Base-by-base conservation (phyloP, 805 yeast species). In the Wickerhamomyces bisporus region DNA sequence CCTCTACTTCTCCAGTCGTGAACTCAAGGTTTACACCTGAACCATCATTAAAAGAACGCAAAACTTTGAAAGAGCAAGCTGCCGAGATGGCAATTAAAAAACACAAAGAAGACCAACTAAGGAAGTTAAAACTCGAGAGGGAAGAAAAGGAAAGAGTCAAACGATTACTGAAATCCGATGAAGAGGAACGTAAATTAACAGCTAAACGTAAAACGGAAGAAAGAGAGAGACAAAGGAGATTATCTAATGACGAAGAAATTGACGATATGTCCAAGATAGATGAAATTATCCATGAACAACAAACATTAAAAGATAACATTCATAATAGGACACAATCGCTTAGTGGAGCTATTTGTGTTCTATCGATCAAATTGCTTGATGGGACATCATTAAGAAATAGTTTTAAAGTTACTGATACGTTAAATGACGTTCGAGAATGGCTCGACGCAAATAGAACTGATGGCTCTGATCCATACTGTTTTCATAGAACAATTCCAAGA, bases 351-450 rank as follows among this genome's bases (percentile, higher is more conserved):
- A 23, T 40, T 6, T 64, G 86, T 45, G 57, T 67, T 0, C 58
- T 81, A 11, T 71, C 76, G n/a, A 65, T 86, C 11, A 75, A 84
- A 47, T 62, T 83, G 27, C 69, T 86, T 33, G 83, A 86, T 58
- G 91, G 95, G 0, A 62, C 66, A 11, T 64, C 82, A 1, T 40
- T 81, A 4, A 71, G 68, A 38, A 69, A 75, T 33, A 65, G 65
- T 17, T 85, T 86, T 48, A 42, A 52, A 1, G 57, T 71, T 1
- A 41, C 48, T 2, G 65, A 70, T 10, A 72, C 75, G 1, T 62
- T 86, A 26, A 61, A 61, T 15, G 71, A 69, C 32, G 88, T 86
- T 3, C 65, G 95, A 37, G 60, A 57, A 15, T 80, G 81, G 78
- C 59, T 84, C 9, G 79, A 79, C 41, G 48, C 45, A 5, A 67